These are phyloP conservation scores for Aspergillus intermedius DNA, from an alignment of 2,329 filamentous ascomycete species.

Conservation along the genomic window DNA sequence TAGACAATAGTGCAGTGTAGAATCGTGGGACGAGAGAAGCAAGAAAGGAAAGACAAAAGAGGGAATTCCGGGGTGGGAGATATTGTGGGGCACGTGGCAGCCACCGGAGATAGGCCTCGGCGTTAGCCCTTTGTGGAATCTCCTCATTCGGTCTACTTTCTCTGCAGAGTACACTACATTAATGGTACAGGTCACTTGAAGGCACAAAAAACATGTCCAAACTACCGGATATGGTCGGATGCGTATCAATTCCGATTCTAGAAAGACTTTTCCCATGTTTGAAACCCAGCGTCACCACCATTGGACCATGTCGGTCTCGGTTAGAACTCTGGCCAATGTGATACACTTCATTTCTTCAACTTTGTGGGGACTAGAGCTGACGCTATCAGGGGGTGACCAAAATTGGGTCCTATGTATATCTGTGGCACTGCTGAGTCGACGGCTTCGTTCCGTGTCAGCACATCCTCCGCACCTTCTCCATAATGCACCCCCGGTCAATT, in stretches of 20 bases:
- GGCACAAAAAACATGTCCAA: background rate
- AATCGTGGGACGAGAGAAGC: background rate
- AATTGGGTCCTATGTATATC: background rate
- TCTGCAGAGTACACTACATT: background rate
- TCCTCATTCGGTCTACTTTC: background rate
- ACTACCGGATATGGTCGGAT: background rate
- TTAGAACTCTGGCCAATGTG: background rate
- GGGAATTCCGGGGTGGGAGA: conserved; percentile 7
- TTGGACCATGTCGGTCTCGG: background rate
- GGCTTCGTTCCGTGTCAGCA: background rate
- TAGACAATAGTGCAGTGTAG: too few species aligned
- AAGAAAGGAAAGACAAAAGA: background rate
- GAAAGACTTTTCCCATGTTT: background rate
- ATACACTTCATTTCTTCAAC: background rate
- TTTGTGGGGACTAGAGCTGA: background rate
- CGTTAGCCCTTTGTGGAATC: background rate
- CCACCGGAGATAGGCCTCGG: conserved; percentile 2
- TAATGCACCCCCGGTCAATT: background rate
- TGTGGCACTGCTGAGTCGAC: background rate
- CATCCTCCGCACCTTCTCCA: background rate
- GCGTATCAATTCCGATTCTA: background rate
- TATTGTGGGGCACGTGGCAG: conserved; percentile 20
- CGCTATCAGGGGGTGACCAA: background rate
- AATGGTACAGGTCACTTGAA: background rate
- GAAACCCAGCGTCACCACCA: background rate